Evolutionary conservation across 148 eudicot species (phyloP), one percentile per base, ranked within the genome.

Genomic region (Cornus suecica): DNA sequence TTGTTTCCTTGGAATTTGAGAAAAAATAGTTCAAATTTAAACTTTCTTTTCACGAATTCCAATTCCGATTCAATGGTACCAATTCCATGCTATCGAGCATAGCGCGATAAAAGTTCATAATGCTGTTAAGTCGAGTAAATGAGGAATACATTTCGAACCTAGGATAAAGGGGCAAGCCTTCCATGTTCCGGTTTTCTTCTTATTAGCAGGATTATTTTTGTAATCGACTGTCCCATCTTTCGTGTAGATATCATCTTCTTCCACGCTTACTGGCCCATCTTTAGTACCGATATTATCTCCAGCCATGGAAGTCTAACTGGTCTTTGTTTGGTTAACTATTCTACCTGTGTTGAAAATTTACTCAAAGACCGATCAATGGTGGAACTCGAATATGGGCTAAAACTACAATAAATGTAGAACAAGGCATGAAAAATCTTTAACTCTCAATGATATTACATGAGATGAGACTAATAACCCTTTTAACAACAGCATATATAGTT

Each of bases 191-290:
- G 89, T 83, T 65, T 76, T 26, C 42, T 63, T 81, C 83, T 62
- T 81, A 26, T 81, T 77, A n/a, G 89, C 89, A 74, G 87, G 89
- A 27, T 78, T 77, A 31, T 72, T 72, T 8, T 25, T 73, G 81
- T 74, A 86, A 74, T 86, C 85, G 8, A 84, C 76, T 1, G 89
- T 86, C 16, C 89, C 89, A 75, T 86, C 87, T 61, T 84, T 86
- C 14, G 87, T 86, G 32, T 81, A 86, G 10, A 28, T 27, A 77
- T 83, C 80, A 18, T 83, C 83, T 71, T 83, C 87, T 34, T 32
- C 84, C 72, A 73, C 76, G 9, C 70, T 16, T 52, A 61, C 71
- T 25, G 25, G 1, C 5, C 26, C 32, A 31, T 60, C 13, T 30
- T 58, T 26, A 16, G 18, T 58, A 31, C 24, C 71, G 10, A 28